Conservation (phyloP, 768 basidiomycete genomes). For the Chalciporus pseudorubinellus region DNA sequence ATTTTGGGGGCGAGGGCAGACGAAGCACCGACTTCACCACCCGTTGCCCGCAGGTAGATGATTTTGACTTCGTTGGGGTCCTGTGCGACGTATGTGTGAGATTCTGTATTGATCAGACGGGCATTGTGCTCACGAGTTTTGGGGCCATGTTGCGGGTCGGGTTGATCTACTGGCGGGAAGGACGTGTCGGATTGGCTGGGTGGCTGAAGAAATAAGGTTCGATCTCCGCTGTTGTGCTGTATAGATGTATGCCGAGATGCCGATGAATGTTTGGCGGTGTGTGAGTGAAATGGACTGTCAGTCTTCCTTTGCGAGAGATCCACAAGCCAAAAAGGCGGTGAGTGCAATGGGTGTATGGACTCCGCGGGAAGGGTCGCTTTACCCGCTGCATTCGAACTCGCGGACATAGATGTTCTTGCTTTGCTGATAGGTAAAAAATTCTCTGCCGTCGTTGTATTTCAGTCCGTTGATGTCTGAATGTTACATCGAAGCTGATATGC, state of each 20-base stretch:
- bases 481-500: constrained; percentile 78
- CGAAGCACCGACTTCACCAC: constrained; percentile 99
- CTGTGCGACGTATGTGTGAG: constrained; percentile 39
- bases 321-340: constrained; percentile 31
- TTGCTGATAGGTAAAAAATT: constrained; percentile 76
- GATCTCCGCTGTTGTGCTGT: constrained; percentile 52
- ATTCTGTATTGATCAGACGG: neutral
- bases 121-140: constrained; percentile 57
- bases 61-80: constrained; percentile 99
- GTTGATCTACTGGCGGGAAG: constrained; percentile 19
- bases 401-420: constrained; percentile 78
- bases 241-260: constrained; percentile 40
- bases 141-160: constrained; percentile 61
- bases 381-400: constrained; percentile 81
- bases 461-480: constrained; percentile 18
- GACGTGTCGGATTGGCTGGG: constrained; percentile 7
- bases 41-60: constrained; percentile 97
- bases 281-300: constrained; percentile 25
- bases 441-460: constrained; percentile 18
- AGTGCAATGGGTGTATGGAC: constrained; percentile 81
- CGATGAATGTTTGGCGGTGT: constrained; percentile 35
- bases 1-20: constrained; percentile 99
- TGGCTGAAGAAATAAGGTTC: constrained; percentile 51
- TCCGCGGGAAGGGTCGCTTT: constrained; percentile 73
- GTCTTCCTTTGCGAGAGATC: constrained; percentile 2